Evolutionary conservation across 441 rosid species (phyloP), one percentile per base, ranked within the genome.

Genomic region (Cnidoscolus chayamansa): DNA sequence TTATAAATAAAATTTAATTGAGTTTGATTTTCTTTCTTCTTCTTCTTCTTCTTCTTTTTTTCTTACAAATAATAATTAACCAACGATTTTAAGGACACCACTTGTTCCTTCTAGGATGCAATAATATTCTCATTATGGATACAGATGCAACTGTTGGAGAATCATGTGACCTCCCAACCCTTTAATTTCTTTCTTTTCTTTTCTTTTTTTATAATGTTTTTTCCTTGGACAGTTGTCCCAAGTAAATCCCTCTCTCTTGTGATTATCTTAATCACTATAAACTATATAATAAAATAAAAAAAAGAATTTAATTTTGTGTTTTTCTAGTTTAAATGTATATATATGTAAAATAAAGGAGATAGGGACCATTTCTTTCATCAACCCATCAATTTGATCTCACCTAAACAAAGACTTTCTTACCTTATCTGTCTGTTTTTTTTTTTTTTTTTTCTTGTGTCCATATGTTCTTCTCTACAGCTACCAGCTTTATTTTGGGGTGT

Each of bases 391-490:
- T 71, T 76, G 61, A 76, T 77, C 83, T 62, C 73, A 82, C 88
- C 88, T 79, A 82, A 82, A 80, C 84, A 48, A 77, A 80, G 88
- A 84, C 88, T 84, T 84, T 82, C 58, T 70, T 76, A 71, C 70
- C 49, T 65, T 56, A 54, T 74, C 71, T 75, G 61, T 67, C 25
- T 25, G 25, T 25, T 25, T 25, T 25, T 25, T 25, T 25, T 25
- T 25, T 25, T 25, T 25, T 25, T 61, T 72, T 77, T 65, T 66
- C 63, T 54, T 37, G 47, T 74, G 71, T 75, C 81, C 77, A 72
- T 78, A 61, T 72, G 77, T 75, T 76, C 71, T 69, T 63, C 48
- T 57, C 45, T 60, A 25, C 45, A 19, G 76, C 47, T 66, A 70
- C 68, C 80, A 54, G 47, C 71, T 56, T 74, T 76, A 40, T 40